phyloP scores from a whole-genome alignment of 164 flowering plant species.

The Stephania yunnanensis region DNA sequence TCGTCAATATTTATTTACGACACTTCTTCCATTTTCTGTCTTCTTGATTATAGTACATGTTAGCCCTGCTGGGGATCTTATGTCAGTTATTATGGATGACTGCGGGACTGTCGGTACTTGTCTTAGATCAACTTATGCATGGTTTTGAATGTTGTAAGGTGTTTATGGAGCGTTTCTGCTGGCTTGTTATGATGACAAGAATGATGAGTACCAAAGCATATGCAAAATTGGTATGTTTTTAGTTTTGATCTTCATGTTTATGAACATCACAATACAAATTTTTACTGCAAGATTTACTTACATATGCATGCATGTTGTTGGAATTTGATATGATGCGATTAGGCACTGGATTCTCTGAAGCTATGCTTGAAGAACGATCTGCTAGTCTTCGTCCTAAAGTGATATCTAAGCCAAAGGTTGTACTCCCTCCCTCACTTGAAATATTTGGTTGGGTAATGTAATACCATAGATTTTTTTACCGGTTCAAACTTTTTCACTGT shows the following conservation, averaged over 20 bases:
- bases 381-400: constrained; percentile 76
- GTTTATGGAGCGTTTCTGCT: constrained; percentile 97
- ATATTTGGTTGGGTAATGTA: not conserved
- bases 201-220: constrained; percentile 94
- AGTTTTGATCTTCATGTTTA: not conserved
- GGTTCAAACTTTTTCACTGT: constrained; percentile 5
- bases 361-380: constrained; percentile 83
- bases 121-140: not conserved
- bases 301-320: constrained; percentile 2
- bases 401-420: constrained; percentile 69
- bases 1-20: not conserved
- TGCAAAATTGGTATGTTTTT: constrained; percentile 76
- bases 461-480: constrained; percentile 4
- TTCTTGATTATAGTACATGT: not conserved
- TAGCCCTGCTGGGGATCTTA: not conserved
- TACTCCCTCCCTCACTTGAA: constrained; percentile 4
- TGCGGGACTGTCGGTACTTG: not conserved
- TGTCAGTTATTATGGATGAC: not conserved
- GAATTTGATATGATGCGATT: constrained; percentile 6
- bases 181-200: constrained; percentile 81
- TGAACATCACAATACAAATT: not conserved
- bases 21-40: not conserved
- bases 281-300: not conserved
- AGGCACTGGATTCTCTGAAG: constrained; percentile 98
- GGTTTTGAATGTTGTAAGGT: constrained; percentile 33